Percentiles rank a stretch among this genome's conserved stretches.
Conservation (phyloP, 129 eudicot species). For the Pittosporum tobira region DNA sequence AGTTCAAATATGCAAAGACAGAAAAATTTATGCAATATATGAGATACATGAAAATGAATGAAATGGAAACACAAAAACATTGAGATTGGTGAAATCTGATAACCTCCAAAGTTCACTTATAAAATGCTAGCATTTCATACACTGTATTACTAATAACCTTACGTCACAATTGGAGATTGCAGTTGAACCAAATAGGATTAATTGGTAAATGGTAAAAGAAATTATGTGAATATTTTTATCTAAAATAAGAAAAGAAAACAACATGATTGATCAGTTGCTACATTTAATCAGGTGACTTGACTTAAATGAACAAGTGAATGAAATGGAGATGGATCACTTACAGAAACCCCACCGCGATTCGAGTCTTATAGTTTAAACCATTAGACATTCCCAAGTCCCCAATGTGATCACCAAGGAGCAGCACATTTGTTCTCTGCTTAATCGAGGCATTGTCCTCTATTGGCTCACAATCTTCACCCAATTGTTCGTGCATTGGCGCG, state of each 20-base stretch:
- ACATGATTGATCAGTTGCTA: no score
- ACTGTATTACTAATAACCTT: background rate
- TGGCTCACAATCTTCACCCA: constrained; percentile 47
- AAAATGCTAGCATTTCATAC: no score
- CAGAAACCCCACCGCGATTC: constrained; percentile 86
- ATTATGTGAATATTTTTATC: no score
- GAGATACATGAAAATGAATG: no score
- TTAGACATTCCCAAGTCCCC: constrained; percentile 95
- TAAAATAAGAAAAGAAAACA: no score
- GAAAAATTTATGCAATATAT: no score
- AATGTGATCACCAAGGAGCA: constrained; percentile 87
- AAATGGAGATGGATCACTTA: constrained; percentile 25
- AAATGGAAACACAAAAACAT: background rate
- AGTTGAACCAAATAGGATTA: background rate
- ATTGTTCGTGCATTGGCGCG: constrained; percentile 58
- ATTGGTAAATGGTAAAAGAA: no score
- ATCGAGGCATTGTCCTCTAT: constrained; percentile 38
- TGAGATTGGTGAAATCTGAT: background rate
- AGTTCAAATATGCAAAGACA: no score
- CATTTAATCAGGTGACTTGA: background rate
- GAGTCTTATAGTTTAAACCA: constrained; percentile 64
- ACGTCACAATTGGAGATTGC: background rate
- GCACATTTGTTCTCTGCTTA: constrained; percentile 67
- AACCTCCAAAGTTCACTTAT: background rate
- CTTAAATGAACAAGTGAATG: background rate